These are phyloP conservation scores for Saururus chinensis DNA, from an alignment of 164 flowering plant species.

Conservation along the genomic window DNA sequence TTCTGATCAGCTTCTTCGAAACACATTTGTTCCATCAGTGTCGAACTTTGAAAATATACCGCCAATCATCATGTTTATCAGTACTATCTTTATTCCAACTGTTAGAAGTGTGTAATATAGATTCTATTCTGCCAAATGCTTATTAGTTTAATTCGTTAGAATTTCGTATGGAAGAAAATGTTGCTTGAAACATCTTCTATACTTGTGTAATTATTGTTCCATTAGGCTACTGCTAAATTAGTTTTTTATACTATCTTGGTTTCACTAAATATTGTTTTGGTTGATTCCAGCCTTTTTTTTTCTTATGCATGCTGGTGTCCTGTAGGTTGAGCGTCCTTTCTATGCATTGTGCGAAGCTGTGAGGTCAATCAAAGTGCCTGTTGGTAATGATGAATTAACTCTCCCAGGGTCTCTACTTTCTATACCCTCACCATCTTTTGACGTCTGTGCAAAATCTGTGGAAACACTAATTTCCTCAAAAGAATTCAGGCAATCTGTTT, in stretches of 20 bases:
- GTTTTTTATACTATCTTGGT: too few species aligned
- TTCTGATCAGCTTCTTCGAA: too few species aligned
- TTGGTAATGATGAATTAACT: slow-evolving; percentile 16
- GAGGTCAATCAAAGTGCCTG: slow-evolving; percentile 27
- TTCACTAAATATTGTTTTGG: too few species aligned
- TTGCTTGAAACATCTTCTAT: too few species aligned
- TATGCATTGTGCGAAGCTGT: slow-evolving; percentile 66
- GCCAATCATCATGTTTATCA: background rate
- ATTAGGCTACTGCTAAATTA: too few species aligned
- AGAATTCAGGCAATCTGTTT: slow-evolving; percentile 44
- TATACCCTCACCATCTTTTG: slow-evolving; percentile 14
- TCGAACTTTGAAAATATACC: too few species aligned
- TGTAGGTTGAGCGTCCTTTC: slow-evolving; percentile 58
- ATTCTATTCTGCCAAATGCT: too few species aligned
- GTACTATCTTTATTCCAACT: background rate
- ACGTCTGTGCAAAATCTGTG: slow-evolving; percentile 38
- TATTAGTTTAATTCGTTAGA: too few species aligned
- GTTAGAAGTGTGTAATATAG: too few species aligned
- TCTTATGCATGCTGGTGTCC: slow-evolving; percentile 1
- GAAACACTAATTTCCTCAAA: slow-evolving; percentile 39
- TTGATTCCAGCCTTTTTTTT: background rate
- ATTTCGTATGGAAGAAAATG: too few species aligned
- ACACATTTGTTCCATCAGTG: too few species aligned
- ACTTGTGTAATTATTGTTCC: too few species aligned
- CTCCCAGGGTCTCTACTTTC: slow-evolving; percentile 7